phyloP scores from a whole-genome alignment of 805 yeast genomes.

The Ogataea angusta region DNA sequence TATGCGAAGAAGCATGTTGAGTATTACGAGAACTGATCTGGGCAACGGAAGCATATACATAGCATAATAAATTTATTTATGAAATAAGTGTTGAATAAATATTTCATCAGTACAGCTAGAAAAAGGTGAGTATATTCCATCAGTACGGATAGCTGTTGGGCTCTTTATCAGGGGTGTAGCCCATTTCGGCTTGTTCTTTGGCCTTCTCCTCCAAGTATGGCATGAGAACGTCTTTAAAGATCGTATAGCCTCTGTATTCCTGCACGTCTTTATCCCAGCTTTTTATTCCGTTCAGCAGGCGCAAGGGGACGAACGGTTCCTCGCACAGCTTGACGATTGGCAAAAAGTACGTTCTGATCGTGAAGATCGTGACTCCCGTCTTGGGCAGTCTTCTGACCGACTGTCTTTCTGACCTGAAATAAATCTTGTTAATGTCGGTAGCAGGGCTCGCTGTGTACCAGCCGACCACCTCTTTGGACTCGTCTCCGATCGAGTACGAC shows the following conservation, averaged over 20 bases:
- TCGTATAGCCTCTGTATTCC: constrained; percentile 56
- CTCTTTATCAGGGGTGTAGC: constrained; percentile 39
- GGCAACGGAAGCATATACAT: constrained; percentile 7
- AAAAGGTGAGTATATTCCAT: too few species aligned
- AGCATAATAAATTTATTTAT: constrained; percentile 8
- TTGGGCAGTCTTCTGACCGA: constrained; percentile 58
- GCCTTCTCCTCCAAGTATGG: constrained; percentile 53
- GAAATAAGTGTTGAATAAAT: background rate
- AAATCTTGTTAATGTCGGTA: constrained; percentile 41
- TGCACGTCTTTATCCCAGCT: constrained; percentile 61
- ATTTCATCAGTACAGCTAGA: background rate
- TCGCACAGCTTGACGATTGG: constrained; percentile 51
- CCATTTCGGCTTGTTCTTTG: constrained; percentile 44
- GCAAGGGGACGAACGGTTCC: constrained; percentile 60
- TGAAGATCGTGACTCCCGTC: constrained; percentile 56
- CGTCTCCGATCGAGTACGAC: constrained; percentile 63
- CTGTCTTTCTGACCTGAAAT: constrained; percentile 64
- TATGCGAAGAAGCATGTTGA: constrained; percentile 78
- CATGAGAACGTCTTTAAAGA: constrained; percentile 48
- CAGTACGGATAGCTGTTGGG: constrained; percentile 43
- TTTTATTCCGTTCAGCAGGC: constrained; percentile 54
- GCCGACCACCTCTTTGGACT: constrained; percentile 48
- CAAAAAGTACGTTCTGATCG: constrained; percentile 60
- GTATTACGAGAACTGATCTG: constrained; percentile 36
- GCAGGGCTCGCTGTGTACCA: constrained; percentile 64